Base-by-base conservation (phyloP, 306 rosid species). In the Prunus dulcis region DNA sequence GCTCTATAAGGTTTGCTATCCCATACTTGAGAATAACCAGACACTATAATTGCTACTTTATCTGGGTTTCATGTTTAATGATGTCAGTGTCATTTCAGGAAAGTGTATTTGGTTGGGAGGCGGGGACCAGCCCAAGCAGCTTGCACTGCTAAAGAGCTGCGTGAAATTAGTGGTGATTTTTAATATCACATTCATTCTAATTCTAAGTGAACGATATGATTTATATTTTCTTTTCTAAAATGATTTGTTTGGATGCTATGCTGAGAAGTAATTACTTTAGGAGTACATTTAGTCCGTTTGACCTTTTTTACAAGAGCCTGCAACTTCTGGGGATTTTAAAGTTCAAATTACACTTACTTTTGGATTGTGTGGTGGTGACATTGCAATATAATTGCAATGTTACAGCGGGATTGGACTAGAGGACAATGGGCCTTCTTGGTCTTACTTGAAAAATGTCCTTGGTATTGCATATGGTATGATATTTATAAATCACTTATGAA, bases 81-180 rank as follows among this genome's bases (percentile, higher is more conserved):
- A 78, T 72, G 69, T 76, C 30, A 49, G 41, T 76, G 63, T 82
- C 52, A 72, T 56, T 77, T 69, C 87, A 90, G 99, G 88, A 89
- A 86, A 81, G 96, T 95, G 78, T 89, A 85, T 88, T 79, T 95
- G 88, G 97, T 95, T 67, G 99, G 99, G 83, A 88, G 99, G 84
- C 91, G 97, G 57, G 99, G 99, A 84, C 99, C 99, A 23, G 96
- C 89, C 62, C 99, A 95, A 82, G 93, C 97, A 51, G 97, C 99
- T 74, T 95, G 96, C 78, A 95, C 97, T 57, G 93, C 97, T 55
- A 90, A 90, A 86, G 99, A 95, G 78, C 83, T 95, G 15, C 97
- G 97, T 60, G 99, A 92, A 88, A 71, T 95, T 86, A 96, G 89
- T 60, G 99, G 99, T 95, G 89, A 81, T 75, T 81, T 49, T 73